Base-by-base conservation (phyloP, 2,329 filamentous ascomycete genomes). In the Alternaria solani region DNA sequence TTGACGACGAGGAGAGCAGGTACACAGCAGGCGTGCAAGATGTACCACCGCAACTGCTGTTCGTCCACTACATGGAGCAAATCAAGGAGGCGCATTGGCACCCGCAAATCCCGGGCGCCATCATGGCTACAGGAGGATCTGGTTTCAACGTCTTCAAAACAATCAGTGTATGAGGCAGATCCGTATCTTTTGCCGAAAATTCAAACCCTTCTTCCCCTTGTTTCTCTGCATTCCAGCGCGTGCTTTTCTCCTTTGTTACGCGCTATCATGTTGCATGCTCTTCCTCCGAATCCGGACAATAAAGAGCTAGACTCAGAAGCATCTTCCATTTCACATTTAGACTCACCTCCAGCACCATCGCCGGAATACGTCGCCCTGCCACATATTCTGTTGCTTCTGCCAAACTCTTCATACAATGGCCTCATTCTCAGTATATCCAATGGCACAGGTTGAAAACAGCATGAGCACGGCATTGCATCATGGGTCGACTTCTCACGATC, bases 51-150 rank as follows among this genome's bases (percentile, higher is more conserved):
- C 95, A 99, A 80, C 81, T 99, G 71, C 83, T 99, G 65, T 99
- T 99, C 79, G 93, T 97, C 74, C 95, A 99, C 81, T 97, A 96
- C 78, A 93, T 96, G 83, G 91, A 96, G 73, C 89, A 92, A 70
- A 93, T 93, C 57, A 98, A 97, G 86, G 95, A 99, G 81, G 82
- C 94, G 38, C 95, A 99, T 81, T 99, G 95, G 94, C 94, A 98
- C 81, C 91, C 91, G 34, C 95, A 99, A 82, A 97, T 98, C 76
- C 91, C 93, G 0, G 95, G 95, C 30, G 89, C 89, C 34, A 81
- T 98, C 62, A 89, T 98, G 81, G 93, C 93, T 2, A 99, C 95
- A 0, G 95, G 95, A 9, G 91, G 93, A 73, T 89, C 89, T 79
- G 88, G 89, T 52, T 97, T 99, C 80, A 86, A 86, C 41, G 75